Base-by-base conservation (phyloP, 2,329 filamentous ascomycete species). In the Xylariaceae sp. region DNA sequence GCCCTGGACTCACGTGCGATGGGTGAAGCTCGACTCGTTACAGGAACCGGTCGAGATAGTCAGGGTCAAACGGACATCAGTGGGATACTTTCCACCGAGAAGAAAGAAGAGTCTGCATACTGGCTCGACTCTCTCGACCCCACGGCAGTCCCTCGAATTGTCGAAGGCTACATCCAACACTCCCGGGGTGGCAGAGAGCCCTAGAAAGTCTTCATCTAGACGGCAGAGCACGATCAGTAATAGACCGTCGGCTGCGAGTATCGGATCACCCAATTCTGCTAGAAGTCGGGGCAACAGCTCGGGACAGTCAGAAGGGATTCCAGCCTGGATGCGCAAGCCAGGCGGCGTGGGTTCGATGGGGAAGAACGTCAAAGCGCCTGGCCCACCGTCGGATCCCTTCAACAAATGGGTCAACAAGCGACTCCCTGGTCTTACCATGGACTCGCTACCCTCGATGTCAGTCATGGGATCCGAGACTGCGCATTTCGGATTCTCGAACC, bases 41-140 rank as follows among this genome's bases (percentile, higher is more conserved):
- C 70, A 73, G 12, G 78, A 84, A 29, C 86, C 89, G 0, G 85
- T 94, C 29, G 89, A 96, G 69, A 94, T 99, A 61, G 90, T 85
- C 12, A 85, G 94, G 32, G 83, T 97, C 55, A 84, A 90, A 27
- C 84, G 89, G 54, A 85, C 86, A 71, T 81, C 87, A 2, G 79
- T 96, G 44, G 92, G 91, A 29, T 97, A 92, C 72, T 97, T 97
- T 67, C 92, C 92, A 2, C 91, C 91, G 6, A 83, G 91, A 26
- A 80, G 91, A 67, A 89, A 91, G 83, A 94, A 94, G 85, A 94
- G 88, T 59, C 72, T 81, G 7, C 76, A 80, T 63, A 84, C 84
- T 1, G 79, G 80, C 50, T 87, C 88, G 2, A 79, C 83, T 11
- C 62, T 84, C 50, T 83, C 85, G 19, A 89, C 86, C 2, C 87